Evolutionary conservation across 495 filamentous ascomycete genomes (phyloP).

Genomic region (Podospora didyma): DNA sequence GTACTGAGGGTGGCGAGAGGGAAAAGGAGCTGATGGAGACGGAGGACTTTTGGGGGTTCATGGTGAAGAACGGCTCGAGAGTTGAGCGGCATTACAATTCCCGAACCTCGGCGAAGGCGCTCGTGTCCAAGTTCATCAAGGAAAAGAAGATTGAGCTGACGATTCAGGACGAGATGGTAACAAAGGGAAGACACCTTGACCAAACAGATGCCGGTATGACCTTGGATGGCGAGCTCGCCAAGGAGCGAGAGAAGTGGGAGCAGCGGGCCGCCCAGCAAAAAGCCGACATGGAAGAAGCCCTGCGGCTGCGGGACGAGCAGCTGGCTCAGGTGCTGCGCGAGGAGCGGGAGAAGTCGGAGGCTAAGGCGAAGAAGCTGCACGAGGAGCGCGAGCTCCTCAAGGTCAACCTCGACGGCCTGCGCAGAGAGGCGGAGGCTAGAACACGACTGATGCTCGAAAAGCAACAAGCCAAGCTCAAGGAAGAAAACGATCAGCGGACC

Average conservation of each 20-base stretch:
- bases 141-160: conserved; percentile 9
- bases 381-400: neutral
- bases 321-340: neutral
- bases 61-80: neutral
- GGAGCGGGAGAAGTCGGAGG: neutral
- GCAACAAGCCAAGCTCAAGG: neutral
- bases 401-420: neutral
- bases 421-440: neutral
- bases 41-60: conserved; percentile 1
- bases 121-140: neutral
- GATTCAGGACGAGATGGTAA: conserved; percentile 37
- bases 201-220: conserved; percentile 13
- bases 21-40: conserved; percentile 1
- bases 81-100: neutral
- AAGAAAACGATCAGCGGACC: neutral
- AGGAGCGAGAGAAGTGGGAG: neutral
- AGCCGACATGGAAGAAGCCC: neutral
- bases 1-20: neutral
- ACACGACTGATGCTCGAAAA: neutral
- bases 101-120: conserved; percentile 1
- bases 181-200: neutral
- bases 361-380: neutral
- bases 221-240: conserved; percentile 12
- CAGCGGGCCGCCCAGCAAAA: neutral
- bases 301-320: neutral